These are phyloP conservation scores for Globisporangium solare DNA, from an alignment of 352 stramenopile genomes.

Conservation along the genomic window DNA sequence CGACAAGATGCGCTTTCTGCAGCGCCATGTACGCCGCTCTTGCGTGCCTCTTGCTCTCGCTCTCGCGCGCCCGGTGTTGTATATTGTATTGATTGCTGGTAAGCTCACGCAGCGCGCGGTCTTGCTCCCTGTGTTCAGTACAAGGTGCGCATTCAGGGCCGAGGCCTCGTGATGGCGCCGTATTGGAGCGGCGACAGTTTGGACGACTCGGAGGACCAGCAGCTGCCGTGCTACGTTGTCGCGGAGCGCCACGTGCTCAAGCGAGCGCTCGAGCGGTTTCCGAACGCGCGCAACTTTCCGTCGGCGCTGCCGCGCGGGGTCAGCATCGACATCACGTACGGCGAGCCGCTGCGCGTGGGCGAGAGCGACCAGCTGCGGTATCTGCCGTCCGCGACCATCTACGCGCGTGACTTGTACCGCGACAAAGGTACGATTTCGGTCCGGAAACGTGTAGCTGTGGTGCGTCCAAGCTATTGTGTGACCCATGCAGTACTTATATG, in stretches of 20 bases:
- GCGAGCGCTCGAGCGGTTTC: slow-evolving; percentile 26
- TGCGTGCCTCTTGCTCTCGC: not conserved
- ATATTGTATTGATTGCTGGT: too few relatives aligned
- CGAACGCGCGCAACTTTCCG: slow-evolving; percentile 13
- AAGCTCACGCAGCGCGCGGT: not conserved
- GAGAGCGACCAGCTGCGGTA: slow-evolving; percentile 63
- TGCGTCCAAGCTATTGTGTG: too few relatives aligned
- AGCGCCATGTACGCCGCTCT: slow-evolving; percentile 42
- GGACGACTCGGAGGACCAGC: slow-evolving; percentile 55
- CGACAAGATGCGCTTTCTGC: slow-evolving; percentile 46
- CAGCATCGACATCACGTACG: slow-evolving; percentile 41
- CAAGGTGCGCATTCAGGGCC: slow-evolving; percentile 48
- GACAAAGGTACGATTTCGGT: too few relatives aligned
- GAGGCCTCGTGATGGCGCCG: slow-evolving; percentile 41
- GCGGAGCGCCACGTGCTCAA: slow-evolving; percentile 57
- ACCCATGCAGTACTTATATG: too few relatives aligned
- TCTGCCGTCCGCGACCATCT: slow-evolving; percentile 33
- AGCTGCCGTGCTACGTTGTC: slow-evolving; percentile 43
- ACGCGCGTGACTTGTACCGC: slow-evolving; percentile 30
- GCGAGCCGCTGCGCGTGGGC: slow-evolving; percentile 44
- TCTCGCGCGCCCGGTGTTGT: not conserved
- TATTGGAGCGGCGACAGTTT: slow-evolving; percentile 38
- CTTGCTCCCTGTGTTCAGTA: slow-evolving; percentile 29
- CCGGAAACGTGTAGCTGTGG: too few relatives aligned
- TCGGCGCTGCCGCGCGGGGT: slow-evolving; percentile 35